Conservation (phyloP, 2,329 filamentous ascomycete species). For the Lecanosticta acicola region DNA sequence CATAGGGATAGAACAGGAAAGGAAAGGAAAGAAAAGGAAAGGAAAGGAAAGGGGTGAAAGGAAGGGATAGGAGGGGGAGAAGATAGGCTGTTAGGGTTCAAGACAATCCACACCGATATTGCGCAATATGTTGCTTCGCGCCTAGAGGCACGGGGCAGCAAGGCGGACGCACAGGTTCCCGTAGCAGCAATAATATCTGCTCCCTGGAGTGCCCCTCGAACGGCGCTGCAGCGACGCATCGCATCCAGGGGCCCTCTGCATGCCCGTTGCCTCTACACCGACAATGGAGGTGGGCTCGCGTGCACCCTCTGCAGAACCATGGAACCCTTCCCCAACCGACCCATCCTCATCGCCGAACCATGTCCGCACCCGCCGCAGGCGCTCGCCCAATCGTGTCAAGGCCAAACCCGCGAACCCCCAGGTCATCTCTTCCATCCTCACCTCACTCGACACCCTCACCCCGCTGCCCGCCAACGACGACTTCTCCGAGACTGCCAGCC, state of each 20-base stretch:
- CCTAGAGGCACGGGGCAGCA: too few species aligned
- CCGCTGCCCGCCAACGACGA: constrained; percentile 22
- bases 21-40: too few species aligned
- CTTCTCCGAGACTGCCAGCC: constrained; percentile 19
- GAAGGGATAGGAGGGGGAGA: too few species aligned
- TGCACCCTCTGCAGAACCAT: neutral
- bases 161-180: too few species aligned
- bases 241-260: too few species aligned
- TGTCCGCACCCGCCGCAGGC: constrained; percentile 1
- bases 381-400: constrained; percentile 29
- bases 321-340: neutral
- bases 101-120: too few species aligned
- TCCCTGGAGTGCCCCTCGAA: neutral
- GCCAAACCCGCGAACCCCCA: constrained; percentile 55
- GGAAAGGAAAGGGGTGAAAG: too few species aligned
- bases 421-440: constrained; percentile 61
- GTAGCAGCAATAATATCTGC: too few species aligned
- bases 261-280: too few species aligned
- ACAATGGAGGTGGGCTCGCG: neutral
- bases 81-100: too few species aligned
- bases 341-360: neutral
- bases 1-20: too few species aligned
- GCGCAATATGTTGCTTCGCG: too few species aligned
- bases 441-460: constrained; percentile 46
- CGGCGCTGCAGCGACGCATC: neutral